Conservation (phyloP, 2,329 filamentous ascomycete genomes). For the Drechslera avenae region DNA sequence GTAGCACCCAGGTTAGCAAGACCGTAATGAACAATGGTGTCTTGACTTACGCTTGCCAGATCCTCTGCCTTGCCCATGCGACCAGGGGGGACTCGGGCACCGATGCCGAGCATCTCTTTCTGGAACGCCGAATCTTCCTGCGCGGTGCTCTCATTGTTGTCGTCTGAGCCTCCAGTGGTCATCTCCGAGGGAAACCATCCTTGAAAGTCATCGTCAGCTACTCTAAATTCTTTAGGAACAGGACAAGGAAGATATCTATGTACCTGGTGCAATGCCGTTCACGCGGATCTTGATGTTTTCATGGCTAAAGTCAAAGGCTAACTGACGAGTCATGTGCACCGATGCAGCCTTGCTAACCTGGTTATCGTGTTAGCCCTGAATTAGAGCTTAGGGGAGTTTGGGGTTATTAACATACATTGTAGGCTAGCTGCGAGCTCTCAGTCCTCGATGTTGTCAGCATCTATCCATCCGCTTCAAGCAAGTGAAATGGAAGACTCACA, state of each 20-base stretch:
- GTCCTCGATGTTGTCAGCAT: background rate
- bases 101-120: background rate
- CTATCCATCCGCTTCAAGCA: background rate
- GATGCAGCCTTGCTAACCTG: background rate
- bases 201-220: background rate
- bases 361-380: background rate
- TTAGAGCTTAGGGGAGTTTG: background rate
- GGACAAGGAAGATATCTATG: background rate
- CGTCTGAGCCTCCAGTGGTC: background rate
- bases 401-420: background rate
- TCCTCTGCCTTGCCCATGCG: background rate
- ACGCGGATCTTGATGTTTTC: background rate
- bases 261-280: background rate
- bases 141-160: background rate
- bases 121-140: background rate
- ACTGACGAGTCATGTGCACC: background rate
- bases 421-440: background rate
- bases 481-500: background rate
- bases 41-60: background rate
- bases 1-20: background rate
- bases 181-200: background rate
- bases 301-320: conserved; percentile 1
- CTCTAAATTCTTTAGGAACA: background rate
- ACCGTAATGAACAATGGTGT: too few species aligned
- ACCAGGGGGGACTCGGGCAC: background rate